phyloP scores from a whole-genome alignment of 305 asterid species.

The Solanum hybrid region DNA sequence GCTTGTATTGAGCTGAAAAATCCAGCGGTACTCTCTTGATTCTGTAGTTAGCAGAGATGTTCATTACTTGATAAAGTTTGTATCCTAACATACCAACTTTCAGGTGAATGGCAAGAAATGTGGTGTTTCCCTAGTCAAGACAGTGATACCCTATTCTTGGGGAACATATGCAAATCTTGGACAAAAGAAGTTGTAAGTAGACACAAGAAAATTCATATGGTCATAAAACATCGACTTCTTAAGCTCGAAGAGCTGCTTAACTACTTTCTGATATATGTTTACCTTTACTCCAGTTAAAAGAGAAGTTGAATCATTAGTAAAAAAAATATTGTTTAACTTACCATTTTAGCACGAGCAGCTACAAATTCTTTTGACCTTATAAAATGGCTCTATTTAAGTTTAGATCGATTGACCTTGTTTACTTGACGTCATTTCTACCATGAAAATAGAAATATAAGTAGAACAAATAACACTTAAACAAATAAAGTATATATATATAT shows the following conservation, averaged over 20 bases:
- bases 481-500: too few relatives aligned
- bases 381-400: not conserved
- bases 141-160: constrained; percentile 59
- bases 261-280: constrained; percentile 26
- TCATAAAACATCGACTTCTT: constrained; percentile 14
- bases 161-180: too few relatives aligned
- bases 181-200: constrained; percentile 86
- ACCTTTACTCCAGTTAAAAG: constrained; percentile 71
- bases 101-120: not conserved
- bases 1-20: too few relatives aligned
- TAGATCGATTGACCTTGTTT: not conserved
- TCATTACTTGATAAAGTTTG: too few relatives aligned
- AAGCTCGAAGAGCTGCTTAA: constrained; percentile 13
- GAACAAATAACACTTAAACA: not conserved
- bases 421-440: not conserved
- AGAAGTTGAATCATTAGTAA: constrained; percentile 35
- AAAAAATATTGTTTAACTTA: too few relatives aligned
- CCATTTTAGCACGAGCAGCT: too few relatives aligned
- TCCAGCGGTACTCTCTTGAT: too few relatives aligned
- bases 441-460: too few relatives aligned
- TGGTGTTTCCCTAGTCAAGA: too few relatives aligned
- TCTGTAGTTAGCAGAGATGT: too few relatives aligned
- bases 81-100: too few relatives aligned
- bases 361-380: not conserved
- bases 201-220: constrained; percentile 8